phyloP scores from a whole-genome alignment of 805 yeast genomes.

The Torulaspora quercuum region DNA sequence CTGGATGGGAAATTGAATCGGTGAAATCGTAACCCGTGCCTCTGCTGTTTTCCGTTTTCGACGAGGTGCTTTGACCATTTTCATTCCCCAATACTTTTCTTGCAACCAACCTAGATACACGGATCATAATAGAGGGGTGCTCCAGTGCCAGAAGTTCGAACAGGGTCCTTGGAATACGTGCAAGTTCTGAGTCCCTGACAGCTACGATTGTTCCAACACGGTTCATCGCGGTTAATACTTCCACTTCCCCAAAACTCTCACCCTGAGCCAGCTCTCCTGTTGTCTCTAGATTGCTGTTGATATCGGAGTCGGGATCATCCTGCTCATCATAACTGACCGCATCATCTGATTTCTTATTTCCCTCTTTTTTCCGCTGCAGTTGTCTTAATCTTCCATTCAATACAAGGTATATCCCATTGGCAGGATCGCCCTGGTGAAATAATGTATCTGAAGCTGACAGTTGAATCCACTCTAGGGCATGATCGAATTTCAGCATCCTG shows the following conservation, averaged over 20 bases:
- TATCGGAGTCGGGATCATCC: slow-evolving; percentile 11
- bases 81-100: slow-evolving; percentile 39
- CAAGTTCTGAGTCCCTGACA: slow-evolving; percentile 89
- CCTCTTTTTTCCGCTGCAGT: slow-evolving; percentile 29
- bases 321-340: slow-evolving; percentile 20
- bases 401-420: slow-evolving; percentile 88
- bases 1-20: slow-evolving; percentile 35
- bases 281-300: slow-evolving; percentile 29
- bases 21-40: slow-evolving; percentile 30
- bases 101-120: slow-evolving; percentile 85
- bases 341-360: slow-evolving; percentile 24
- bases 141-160: slow-evolving; percentile 81
- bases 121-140: slow-evolving; percentile 86
- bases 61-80: slow-evolving; percentile 12
- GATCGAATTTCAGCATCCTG: slow-evolving; percentile 71
- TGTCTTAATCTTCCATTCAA: slow-evolving; percentile 84
- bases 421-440: slow-evolving; percentile 77
- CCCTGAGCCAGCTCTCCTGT: slow-evolving; percentile 89
- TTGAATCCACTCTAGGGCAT: slow-evolving; percentile 94
- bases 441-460: slow-evolving; percentile 79
- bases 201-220: slow-evolving; percentile 73
- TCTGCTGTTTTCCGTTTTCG: slow-evolving; percentile 19
- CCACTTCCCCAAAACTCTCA: slow-evolving; percentile 91
- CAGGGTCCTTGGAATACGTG: slow-evolving; percentile 84
- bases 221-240: slow-evolving; percentile 77